A percentile compares a stretch with the other conserved stretches of the same genome.
Evolutionary conservation across 352 stramenopile species (phyloP).

Genomic region (Pythium volutum): DNA sequence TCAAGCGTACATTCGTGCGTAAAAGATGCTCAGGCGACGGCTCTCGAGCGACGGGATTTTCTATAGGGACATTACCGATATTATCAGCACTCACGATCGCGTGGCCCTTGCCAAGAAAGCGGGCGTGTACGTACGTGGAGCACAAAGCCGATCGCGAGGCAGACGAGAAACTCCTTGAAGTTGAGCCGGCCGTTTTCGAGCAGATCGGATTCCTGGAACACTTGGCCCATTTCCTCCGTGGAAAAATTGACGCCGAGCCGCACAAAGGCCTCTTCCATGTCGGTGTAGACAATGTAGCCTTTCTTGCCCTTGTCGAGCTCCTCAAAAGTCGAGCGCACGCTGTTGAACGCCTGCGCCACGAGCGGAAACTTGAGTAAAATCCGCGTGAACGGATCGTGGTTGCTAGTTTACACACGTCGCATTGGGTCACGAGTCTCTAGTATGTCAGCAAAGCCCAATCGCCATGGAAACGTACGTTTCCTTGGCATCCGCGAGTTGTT

Average conservation of each 20-base stretch:
- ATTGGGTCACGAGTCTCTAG: neutral
- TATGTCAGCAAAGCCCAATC: neutral
- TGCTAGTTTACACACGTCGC: conserved; percentile 3
- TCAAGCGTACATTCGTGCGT: conserved; percentile 68
- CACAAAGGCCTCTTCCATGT: conserved; percentile 71
- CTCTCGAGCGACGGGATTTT: conserved; percentile 77
- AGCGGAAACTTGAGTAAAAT: conserved; percentile 80
- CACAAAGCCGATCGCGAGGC: conserved; percentile 83
- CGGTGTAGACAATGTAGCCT: conserved; percentile 74
- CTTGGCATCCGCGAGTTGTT: conserved; percentile 43
- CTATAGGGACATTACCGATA: conserved; percentile 18
- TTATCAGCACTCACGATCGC: neutral
- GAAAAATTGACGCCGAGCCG: conserved; percentile 75
- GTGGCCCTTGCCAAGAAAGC: neutral
- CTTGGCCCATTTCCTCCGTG: conserved; percentile 63
- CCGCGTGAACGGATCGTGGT: conserved; percentile 66
- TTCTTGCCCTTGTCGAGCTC: conserved; percentile 59
- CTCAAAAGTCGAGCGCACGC: conserved; percentile 66
- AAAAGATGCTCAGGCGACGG: conserved; percentile 76
- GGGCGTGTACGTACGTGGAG: conserved; percentile 58
- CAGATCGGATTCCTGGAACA: conserved; percentile 85
- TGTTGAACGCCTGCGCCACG: conserved; percentile 72
- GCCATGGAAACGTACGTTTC: conserved; percentile 34
- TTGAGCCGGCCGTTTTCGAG: conserved; percentile 70
- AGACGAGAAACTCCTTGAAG: conserved; percentile 89